phyloP scores from a whole-genome alignment of 225 moss, liverwort and hornwort genomes.

The Marchantia polymorpha region DNA sequence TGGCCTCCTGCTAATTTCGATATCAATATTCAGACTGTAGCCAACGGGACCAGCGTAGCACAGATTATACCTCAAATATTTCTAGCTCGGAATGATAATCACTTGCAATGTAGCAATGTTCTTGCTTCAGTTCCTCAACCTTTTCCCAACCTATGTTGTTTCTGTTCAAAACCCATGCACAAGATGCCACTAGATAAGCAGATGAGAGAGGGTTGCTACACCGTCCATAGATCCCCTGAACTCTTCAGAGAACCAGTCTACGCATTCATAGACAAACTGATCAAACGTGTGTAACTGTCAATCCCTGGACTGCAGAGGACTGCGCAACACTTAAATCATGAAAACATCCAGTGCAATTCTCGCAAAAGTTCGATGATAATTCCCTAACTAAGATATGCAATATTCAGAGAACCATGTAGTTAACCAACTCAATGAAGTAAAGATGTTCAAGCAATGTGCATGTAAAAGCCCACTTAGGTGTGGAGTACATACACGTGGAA shows the following conservation, averaged over 20 bases:
- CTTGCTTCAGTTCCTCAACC: conserved; percentile 48
- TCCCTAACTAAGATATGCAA: too few relatives aligned
- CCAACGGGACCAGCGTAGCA: not conserved
- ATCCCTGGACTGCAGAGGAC: too few relatives aligned
- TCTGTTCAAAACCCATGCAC: conserved; percentile 36
- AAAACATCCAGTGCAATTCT: too few relatives aligned
- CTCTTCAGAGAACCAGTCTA: not conserved
- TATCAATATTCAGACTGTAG: not conserved
- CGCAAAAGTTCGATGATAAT: too few relatives aligned
- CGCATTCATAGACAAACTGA: too few relatives aligned
- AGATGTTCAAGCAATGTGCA: too few relatives aligned
- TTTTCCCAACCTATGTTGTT: conserved; percentile 76
- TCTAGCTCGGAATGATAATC: conserved; percentile 69
- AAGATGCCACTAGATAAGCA: not conserved
- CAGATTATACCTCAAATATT: conserved; percentile 58
- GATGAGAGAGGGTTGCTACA: not conserved
- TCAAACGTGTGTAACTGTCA: too few relatives aligned
- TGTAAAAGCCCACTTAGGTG: not conserved
- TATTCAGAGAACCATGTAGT: too few relatives aligned
- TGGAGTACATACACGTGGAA: conserved; percentile 70
- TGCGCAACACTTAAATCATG: too few relatives aligned
- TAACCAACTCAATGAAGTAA: too few relatives aligned
- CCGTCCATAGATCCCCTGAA: not conserved
- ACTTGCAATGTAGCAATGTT: conserved; percentile 68
- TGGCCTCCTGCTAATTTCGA: not conserved